Evolutionary conservation across 768 basidiomycete species (phyloP), one percentile per base, ranked within the genome.

Genomic region (Galerina marginata): DNA sequence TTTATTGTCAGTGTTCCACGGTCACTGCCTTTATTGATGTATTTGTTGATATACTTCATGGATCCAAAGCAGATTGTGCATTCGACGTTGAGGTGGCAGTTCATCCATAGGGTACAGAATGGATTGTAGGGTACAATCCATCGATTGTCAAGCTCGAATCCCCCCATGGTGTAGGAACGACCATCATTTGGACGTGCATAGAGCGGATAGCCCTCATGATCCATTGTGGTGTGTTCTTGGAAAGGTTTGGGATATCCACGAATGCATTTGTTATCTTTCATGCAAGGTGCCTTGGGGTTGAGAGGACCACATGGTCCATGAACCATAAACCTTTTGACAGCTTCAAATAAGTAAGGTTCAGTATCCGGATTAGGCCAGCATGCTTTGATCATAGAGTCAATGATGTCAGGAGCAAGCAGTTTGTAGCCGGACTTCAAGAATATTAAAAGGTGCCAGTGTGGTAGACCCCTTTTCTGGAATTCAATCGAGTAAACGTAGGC

Each of bases 391-490:
- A 72, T 48, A 15, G 65, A 56, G 63, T 86, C 77, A 9, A 86
- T 69, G 16, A 75, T 70, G 6, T 67, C 69, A 6, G 79, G 68
- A 14, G 69, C 72, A 0, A 33, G 26, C 2, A 85, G n/a, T 57
- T 79, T 80, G 57, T 68, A 40, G 0, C 44, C 50, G 0, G 71
- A 42, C 1, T 71, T 42, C 1, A 86, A 66, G 59, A 81, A 79
- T 44, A 86, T 69, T 1, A 86, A 64, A 9, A 80, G 61, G 65
- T 88, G 86, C 64, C 80, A 77, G 61, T 86, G 84, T 36, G 84
- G 84, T 1, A 87, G 76, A 0, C 83, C 82, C 0, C 79, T 67
- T 60, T 86, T 87, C 65, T 87, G 85, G 64, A 85, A 87, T 61
- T 88, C 82, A 54, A 85, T 84, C 7, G 77, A 78, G 57, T 83